A percentile compares a stretch with the other conserved stretches of the same genome.
Evolutionary conservation across 1,284 basidiomycete genomes (phyloP).

Genomic region (Neolentinus lepideus): DNA sequence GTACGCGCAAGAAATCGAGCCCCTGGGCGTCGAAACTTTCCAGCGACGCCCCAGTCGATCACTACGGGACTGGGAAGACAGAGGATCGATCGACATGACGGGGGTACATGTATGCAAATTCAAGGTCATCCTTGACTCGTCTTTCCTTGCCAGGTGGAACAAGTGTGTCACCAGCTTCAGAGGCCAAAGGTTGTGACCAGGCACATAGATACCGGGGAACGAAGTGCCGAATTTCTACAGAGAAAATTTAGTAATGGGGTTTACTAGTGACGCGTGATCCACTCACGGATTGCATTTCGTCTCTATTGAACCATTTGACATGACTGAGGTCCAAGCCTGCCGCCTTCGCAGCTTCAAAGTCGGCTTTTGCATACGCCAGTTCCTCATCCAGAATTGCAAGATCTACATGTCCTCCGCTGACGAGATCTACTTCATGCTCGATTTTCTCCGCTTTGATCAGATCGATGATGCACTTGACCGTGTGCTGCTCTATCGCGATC

Average conservation of each 20-base stretch:
- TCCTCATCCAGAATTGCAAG: constrained; percentile 46
- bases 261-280: neutral
- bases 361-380: constrained; percentile 25
- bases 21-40: constrained; percentile 52
- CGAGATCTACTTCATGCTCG: constrained; percentile 50
- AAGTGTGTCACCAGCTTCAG: constrained; percentile 67
- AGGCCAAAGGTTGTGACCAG: constrained; percentile 69
- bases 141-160: constrained; percentile 33
- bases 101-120: constrained; percentile 66
- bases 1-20: constrained; percentile 44
- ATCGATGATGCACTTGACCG: constrained; percentile 37
- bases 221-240: constrained; percentile 46
- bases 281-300: constrained; percentile 30
- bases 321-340: constrained; percentile 43
- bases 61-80: neutral
- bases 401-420: constrained; percentile 47
- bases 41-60: constrained; percentile 28
- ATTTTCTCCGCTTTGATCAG: constrained; percentile 41
- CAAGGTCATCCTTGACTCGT: constrained; percentile 23
- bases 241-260: neutral
- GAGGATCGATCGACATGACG: constrained; percentile 36
- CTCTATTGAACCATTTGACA: constrained; percentile 39
- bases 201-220: constrained; percentile 43
- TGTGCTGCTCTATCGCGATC: constrained; percentile 53
- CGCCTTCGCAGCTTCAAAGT: constrained; percentile 45